phyloP scores from a whole-genome alignment of 768 basidiomycete genomes.

The Kwoniella shandongensis region DNA sequence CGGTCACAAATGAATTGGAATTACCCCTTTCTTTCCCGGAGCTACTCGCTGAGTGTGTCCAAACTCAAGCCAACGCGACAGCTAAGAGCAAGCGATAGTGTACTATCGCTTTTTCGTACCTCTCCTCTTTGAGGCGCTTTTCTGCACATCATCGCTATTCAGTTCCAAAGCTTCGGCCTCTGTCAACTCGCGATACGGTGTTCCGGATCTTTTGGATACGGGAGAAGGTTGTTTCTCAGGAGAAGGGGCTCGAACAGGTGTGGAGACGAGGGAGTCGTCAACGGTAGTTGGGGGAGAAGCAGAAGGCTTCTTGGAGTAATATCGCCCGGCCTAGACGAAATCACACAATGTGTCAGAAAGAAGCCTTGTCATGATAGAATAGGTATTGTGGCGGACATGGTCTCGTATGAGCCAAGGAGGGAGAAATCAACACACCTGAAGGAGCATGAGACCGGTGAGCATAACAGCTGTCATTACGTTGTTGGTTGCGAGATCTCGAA shows the following conservation, averaged over 20 bases:
- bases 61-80: too few relatives aligned
- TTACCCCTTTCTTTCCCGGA: too few relatives aligned
- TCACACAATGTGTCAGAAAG: too few relatives aligned
- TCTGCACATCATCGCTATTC: neutral
- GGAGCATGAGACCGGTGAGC: slow-evolving; percentile 52
- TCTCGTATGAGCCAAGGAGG: neutral
- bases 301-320: slow-evolving; percentile 43
- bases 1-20: neutral
- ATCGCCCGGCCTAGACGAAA: slow-evolving; percentile 43
- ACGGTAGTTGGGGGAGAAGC: slow-evolving; percentile 13
- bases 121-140: neutral
- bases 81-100: too few relatives aligned
- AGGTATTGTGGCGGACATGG: too few relatives aligned
- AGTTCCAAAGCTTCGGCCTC: slow-evolving; percentile 43
- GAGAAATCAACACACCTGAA: slow-evolving; percentile 43
- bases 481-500: slow-evolving; percentile 49
- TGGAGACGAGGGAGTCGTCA: neutral
- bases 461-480: slow-evolving; percentile 54
- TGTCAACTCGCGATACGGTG: slow-evolving; percentile 48
- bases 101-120: neutral
- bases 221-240: slow-evolving; percentile 23
- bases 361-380: too few relatives aligned
- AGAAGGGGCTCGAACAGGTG: slow-evolving; percentile 5
- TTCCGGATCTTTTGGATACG: slow-evolving; percentile 24
- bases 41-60: too few relatives aligned